These are phyloP conservation scores for Phlyctochytrium bullatum DNA, from an alignment of 192 early-diverging fungal genomes.

Conservation along the genomic window DNA sequence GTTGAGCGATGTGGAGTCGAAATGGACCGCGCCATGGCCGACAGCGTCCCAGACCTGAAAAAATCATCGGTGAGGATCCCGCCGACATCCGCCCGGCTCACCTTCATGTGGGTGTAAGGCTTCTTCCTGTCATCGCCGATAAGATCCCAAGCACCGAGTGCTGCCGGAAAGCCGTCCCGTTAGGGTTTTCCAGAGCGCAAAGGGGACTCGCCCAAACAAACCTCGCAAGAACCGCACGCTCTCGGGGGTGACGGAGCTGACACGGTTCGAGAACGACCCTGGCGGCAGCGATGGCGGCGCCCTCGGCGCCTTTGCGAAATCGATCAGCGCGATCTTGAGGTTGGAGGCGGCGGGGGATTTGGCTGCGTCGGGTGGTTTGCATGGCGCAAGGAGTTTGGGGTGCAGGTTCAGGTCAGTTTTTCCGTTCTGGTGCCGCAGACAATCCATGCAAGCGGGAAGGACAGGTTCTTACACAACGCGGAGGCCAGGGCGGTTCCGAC, in stretches of 20 bases:
- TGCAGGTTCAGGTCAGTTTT: too few species aligned
- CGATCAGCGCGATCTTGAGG: conserved; percentile 73
- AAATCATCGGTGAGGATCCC: background rate
- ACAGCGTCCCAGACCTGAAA: conserved; percentile 76
- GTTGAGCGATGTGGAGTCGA: conserved; percentile 52
- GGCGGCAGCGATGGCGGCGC: conserved; percentile 35
- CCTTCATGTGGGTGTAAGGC: conserved; percentile 63
- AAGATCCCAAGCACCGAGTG: conserved; percentile 64
- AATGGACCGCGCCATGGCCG: conserved; percentile 61
- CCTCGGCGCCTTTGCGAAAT: conserved; percentile 75
- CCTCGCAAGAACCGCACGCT: conserved; percentile 56
- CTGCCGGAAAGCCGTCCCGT: too few species aligned
- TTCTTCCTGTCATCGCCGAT: conserved; percentile 57
- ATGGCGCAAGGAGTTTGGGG: background rate
- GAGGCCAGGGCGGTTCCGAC: conserved; percentile 83
- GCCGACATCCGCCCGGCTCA: background rate
- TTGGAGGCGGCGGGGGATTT: conserved; percentile 13
- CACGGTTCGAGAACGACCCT: conserved; percentile 74
- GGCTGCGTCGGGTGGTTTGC: conserved; percentile 1
- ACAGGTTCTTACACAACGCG: conserved; percentile 57
- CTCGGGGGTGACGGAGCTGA: conserved; percentile 74
- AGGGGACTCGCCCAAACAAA: conserved; percentile 12
- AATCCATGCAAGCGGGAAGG: too few species aligned
- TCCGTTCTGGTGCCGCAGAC: too few species aligned
- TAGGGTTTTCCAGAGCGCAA: conserved; percentile 15